Percentiles rank a stretch among this genome's conserved stretches.
Conservation (phyloP, 2,329 filamentous ascomycete species). For the Xylariaceae sp. region DNA sequence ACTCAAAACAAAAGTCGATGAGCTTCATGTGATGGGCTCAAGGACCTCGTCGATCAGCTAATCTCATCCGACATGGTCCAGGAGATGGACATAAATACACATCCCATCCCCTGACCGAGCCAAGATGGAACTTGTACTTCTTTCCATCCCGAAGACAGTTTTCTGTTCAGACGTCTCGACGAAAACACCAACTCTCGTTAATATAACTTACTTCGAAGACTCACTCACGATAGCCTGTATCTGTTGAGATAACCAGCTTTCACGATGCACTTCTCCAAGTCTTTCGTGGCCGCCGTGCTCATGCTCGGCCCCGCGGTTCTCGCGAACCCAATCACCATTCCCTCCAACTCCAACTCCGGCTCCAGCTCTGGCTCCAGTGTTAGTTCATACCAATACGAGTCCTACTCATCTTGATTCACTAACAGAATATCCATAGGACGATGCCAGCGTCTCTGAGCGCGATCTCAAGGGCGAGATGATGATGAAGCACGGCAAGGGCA, state of each 20-base stretch:
- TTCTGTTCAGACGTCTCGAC: neutral
- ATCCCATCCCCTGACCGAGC: too few species aligned
- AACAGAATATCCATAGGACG: constrained; percentile 1
- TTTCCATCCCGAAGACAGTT: constrained; percentile 3
- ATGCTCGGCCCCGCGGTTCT: constrained; percentile 22
- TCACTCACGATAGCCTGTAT: neutral
- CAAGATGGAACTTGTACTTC: neutral
- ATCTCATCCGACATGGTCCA: too few species aligned
- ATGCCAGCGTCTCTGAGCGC: constrained; percentile 2
- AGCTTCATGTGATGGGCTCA: neutral
- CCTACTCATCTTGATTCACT: neutral
- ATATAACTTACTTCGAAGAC: neutral
- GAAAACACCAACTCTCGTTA: neutral
- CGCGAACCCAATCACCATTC: constrained; percentile 19
- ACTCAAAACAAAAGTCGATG: constrained; percentile 9
- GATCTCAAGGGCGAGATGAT: neutral
- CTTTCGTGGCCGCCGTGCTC: constrained; percentile 24
- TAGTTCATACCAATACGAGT: neutral
- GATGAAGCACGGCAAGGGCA: neutral
- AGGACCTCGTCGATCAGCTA: too few species aligned
- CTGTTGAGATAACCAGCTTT: neutral
- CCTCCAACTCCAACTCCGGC: neutral
- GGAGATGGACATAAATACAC: constrained; percentile 4
- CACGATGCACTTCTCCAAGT: constrained; percentile 26
- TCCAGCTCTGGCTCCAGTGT: neutral